Evolutionary conservation across 2,329 filamentous ascomycete species (phyloP).

Genomic region (Camptophora hylomeconis): DNA sequence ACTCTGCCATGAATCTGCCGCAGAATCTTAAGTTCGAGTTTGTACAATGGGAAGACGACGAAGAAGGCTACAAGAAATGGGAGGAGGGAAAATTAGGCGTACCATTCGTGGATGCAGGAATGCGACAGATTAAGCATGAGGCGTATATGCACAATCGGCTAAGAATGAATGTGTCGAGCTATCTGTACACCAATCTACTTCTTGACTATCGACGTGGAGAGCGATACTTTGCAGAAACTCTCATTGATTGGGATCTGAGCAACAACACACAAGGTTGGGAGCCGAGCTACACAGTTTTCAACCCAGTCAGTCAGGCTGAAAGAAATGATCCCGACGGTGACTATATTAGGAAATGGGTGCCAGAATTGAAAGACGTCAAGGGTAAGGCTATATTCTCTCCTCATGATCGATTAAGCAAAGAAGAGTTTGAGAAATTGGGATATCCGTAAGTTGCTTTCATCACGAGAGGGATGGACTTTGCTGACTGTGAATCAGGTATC

Average conservation of each 20-base stretch:
- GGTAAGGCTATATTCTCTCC: conserved; percentile 41
- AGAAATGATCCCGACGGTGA: conserved; percentile 62
- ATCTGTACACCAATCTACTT: conserved; percentile 36
- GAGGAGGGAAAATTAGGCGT: conserved; percentile 33
- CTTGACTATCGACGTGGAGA: conserved; percentile 38
- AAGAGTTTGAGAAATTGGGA: conserved; percentile 44
- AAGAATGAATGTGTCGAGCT: conserved; percentile 37
- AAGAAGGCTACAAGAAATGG: conserved; percentile 38
- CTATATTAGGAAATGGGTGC: conserved; percentile 62
- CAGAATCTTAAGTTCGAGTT: conserved; percentile 40
- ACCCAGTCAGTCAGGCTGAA: conserved; percentile 63
- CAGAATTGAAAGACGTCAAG: conserved; percentile 49
- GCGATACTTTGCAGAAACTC: conserved; percentile 37
- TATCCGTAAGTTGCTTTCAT: too few relatives aligned
- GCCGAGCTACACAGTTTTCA: conserved; percentile 52
- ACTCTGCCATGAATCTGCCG: conserved; percentile 37
- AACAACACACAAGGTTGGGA: conserved; percentile 42
- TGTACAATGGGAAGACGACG: conserved; percentile 38
- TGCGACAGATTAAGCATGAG: conserved; percentile 36
- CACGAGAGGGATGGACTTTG: too few relatives aligned
- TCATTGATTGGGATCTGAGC: conserved; percentile 27
- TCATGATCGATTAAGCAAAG: conserved; percentile 28
- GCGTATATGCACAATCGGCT: conserved; percentile 41
- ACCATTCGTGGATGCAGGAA: conserved; percentile 39
- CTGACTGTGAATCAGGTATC: too few relatives aligned